Conservation (phyloP, 2,329 filamentous ascomycete genomes). For the Epichloe baconii region DNA sequence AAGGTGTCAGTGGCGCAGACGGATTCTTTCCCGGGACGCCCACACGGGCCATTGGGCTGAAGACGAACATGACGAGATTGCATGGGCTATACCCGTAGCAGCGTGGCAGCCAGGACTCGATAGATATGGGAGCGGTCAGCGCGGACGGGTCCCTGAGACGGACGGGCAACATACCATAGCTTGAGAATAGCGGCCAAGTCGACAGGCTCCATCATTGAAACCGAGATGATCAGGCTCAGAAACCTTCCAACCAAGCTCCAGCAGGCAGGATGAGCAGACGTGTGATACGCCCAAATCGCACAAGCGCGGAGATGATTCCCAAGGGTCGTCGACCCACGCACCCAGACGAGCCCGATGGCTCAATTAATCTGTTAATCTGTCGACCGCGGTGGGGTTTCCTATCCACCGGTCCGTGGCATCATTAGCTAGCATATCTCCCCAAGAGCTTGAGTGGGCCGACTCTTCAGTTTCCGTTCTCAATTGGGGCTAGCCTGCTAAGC, state of each 20-base stretch:
- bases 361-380: no score
- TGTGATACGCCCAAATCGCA: slow-evolving; percentile 7
- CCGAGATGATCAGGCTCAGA: neutral
- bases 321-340: neutral
- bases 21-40: neutral
- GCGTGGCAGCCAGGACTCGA: no score
- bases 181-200: neutral
- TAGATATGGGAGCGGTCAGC: slow-evolving; percentile 1
- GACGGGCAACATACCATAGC: neutral
- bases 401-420: slow-evolving; percentile 6
- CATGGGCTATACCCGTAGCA: neutral
- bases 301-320: slow-evolving; percentile 9
- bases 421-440: neutral
- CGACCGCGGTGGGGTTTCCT: slow-evolving; percentile 4
- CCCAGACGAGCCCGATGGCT: no score
- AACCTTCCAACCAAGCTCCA: neutral
- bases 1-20: neutral
- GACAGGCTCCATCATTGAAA: neutral
- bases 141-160: neutral
- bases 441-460: neutral
- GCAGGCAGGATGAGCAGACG: slow-evolving; percentile 4
- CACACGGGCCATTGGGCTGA: neutral
- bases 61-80: neutral
- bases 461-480: slow-evolving; percentile 1
- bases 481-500: slow-evolving; percentile 3